phyloP scores from a whole-genome alignment of 805 yeast species.

The Ogataea parapolymorpha region DNA sequence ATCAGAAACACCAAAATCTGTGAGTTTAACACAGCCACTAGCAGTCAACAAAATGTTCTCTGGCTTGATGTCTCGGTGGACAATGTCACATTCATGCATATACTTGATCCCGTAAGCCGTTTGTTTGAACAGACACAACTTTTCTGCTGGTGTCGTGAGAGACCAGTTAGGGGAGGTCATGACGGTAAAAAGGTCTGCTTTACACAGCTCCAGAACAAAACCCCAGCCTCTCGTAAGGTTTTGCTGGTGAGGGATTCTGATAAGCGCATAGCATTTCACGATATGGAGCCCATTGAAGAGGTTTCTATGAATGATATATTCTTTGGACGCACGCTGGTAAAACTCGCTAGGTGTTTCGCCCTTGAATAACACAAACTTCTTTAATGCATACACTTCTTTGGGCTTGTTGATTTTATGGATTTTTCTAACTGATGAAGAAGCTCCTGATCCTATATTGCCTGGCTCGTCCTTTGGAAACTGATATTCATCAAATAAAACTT shows the following conservation, averaged over 20 bases:
- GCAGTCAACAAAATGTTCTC: conserved; percentile 77
- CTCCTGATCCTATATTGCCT: conserved; percentile 67
- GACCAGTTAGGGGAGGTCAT: conserved; percentile 64
- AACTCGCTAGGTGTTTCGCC: conserved; percentile 71
- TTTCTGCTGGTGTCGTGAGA: conserved; percentile 46
- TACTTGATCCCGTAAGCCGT: conserved; percentile 60
- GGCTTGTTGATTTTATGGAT: conserved; percentile 37
- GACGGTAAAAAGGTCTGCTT: conserved; percentile 54
- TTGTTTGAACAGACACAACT: conserved; percentile 72
- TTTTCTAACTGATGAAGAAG: conserved; percentile 66
- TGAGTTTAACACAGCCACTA: conserved; percentile 61
- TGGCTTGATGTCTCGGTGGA: conserved; percentile 93
- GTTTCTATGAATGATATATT: conserved; percentile 61
- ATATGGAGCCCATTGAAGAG: conserved; percentile 58
- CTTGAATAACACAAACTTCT: conserved; percentile 59
- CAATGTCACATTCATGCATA: conserved; percentile 75
- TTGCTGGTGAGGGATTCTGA: conserved; percentile 57
- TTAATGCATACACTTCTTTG: conserved; percentile 62
- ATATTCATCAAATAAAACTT: conserved; percentile 56
- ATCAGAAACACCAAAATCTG: conserved; percentile 90
- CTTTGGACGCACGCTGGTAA: conserved; percentile 67
- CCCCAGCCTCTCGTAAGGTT: conserved; percentile 75
- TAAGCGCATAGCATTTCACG: conserved; percentile 53
- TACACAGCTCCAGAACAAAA: conserved; percentile 63
- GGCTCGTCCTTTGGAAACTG: conserved; percentile 43